Base-by-base conservation (phyloP, 768 basidiomycete species). In the Pholiota conissans region DNA sequence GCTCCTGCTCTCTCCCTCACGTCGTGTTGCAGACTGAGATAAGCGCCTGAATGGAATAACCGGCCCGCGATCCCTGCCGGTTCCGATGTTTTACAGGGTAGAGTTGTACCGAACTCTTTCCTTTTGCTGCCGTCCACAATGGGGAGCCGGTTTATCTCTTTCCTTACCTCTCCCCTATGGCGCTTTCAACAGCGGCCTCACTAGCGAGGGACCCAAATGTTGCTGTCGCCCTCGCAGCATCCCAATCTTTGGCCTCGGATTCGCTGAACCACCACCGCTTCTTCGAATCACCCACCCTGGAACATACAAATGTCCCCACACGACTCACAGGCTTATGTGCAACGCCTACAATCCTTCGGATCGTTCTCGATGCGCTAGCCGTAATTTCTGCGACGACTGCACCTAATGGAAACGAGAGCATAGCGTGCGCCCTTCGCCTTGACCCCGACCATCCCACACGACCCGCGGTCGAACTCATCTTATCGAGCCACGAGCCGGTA, bases 401-500 rank as follows among this genome's bases (percentile, higher is more conserved):
- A 1, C 35, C 35, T n/a, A 26, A 20, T n/a, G 50, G 50, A 4
- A 52, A 52, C 13, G 50, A 52, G 10, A 39, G 22, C 34, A 35
- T 52, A 26, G 50, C 35, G 16, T 52, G 50, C n/a, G 50, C 50
- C 3, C 50, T 52, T 5, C 50, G 50, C 14, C 34, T 39, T 24
- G 50, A 52, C 26, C 26, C 50, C 10, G 35, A 52, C 22, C 32
- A 52, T 24, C 22, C 50, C 22, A 24, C 16, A 10, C 50, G 35
- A 2, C 50, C 50, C 3, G 26, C 35, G 8, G 35, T 52, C 3
- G 50, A 52, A n/a, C 34, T 52, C 50, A 52, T 52, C 50, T 52
- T 52, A 14, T 52, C 50, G 35, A 52, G 50, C 50, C 35, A 52
- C 13, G 50, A 52, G 24, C 34, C 50, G 10, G 27, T 52, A 10